Percentiles rank a stretch among this genome's conserved stretches.
Evolutionary conservation across 345 rosid genomes (phyloP).

Genomic region (Euphorbia peplus): DNA sequence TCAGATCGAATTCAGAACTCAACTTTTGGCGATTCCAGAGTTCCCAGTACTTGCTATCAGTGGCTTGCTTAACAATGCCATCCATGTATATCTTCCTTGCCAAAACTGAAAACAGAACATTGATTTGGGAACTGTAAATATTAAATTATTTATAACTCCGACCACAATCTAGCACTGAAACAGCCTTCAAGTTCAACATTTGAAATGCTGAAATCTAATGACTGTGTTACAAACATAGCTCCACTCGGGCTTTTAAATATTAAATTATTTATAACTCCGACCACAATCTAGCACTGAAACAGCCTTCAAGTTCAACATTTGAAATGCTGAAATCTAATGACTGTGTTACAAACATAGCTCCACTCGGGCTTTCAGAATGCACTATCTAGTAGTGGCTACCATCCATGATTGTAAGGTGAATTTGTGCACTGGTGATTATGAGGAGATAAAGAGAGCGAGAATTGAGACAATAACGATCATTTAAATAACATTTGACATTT

Average conservation of each 20-base stretch:
- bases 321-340: not conserved
- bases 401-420: not conserved
- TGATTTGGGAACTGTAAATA: not conserved
- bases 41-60: slow-evolving; percentile 76
- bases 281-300: not conserved
- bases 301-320: not conserved
- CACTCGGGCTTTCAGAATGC: not conserved
- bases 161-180: not conserved
- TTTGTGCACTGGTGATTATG: not conserved
- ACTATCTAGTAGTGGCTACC: too few relatives aligned
- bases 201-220: not conserved
- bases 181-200: not conserved
- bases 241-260: too few relatives aligned
- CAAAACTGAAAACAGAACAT: slow-evolving; percentile 51
- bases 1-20: slow-evolving; percentile 81
- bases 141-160: not conserved
- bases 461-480: not conserved
- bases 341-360: not conserved
- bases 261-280: not conserved
- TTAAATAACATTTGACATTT: not conserved
- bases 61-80: slow-evolving; percentile 81
- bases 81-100: slow-evolving; percentile 73
- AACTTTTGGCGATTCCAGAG: slow-evolving; percentile 87
- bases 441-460: not conserved
- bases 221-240: not conserved